Percentiles rank a stretch among this genome's conserved stretches.
Conservation (phyloP, 306 rosid species). For the Dryas drummondii region DNA sequence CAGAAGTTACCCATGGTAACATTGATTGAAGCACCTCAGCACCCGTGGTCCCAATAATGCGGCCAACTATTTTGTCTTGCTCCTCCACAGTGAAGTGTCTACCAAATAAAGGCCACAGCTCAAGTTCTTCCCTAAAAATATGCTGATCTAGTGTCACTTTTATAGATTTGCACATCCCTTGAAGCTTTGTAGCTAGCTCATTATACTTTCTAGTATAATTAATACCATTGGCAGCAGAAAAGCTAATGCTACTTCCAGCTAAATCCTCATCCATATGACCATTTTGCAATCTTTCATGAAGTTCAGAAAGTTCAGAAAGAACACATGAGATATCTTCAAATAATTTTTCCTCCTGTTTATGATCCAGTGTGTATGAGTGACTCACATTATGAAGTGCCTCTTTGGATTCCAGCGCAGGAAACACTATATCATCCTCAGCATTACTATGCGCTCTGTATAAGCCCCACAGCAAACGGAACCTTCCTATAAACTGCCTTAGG, state of each 20-base stretch:
- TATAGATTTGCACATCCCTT: constrained; percentile 98
- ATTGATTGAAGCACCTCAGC: constrained; percentile 99
- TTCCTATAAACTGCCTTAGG: constrained; percentile 77
- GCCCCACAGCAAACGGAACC: constrained; percentile 98
- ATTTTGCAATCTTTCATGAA: constrained; percentile 63
- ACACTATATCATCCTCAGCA: constrained; percentile 98
- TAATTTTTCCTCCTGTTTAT: constrained; percentile 89
- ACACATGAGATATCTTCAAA: constrained; percentile 82
- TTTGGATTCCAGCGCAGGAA: constrained; percentile 97
- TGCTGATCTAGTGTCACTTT: constrained; percentile 94
- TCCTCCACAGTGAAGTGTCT: constrained; percentile 93
- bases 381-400: constrained; percentile 97
- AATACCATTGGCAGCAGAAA: constrained; percentile 37
- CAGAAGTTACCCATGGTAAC: constrained; percentile 99
- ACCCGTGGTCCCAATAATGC: constrained; percentile 97
- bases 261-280: constrained; percentile 39
- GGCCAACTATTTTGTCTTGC: constrained; percentile 95
- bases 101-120: constrained; percentile 96
- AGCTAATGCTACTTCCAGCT: constrained; percentile 34
- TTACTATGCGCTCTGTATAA: constrained; percentile 98
- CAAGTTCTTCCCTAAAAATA: constrained; percentile 94
- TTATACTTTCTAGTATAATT: constrained; percentile 64
- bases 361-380: constrained; percentile 93
- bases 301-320: constrained; percentile 85
- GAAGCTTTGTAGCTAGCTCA: constrained; percentile 93